Conservation (phyloP, 1,284 basidiomycete genomes). For the Cystobasidium slooffiae region DNA sequence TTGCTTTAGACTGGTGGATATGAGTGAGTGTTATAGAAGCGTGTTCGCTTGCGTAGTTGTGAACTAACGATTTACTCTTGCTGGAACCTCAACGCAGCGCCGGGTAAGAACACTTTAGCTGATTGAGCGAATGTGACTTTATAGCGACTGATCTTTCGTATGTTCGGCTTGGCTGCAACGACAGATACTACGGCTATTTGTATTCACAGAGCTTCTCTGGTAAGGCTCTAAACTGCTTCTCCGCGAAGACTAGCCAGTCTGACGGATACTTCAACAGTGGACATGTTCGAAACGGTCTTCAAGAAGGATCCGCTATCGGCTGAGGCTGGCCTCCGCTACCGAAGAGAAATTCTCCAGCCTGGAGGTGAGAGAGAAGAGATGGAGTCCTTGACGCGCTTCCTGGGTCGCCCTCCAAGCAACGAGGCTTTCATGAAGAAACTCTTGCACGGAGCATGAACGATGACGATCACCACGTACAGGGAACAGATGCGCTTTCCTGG, state of each 20-base stretch:
- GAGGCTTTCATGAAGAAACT: conserved; percentile 73
- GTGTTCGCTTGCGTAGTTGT: background rate
- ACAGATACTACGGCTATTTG: conserved; percentile 67
- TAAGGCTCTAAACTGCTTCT: background rate
- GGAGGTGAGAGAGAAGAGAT: conserved; percentile 67
- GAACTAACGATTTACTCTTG: background rate
- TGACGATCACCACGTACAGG: background rate
- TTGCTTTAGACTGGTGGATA: conserved; percentile 13
- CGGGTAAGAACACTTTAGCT: background rate
- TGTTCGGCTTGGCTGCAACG: background rate
- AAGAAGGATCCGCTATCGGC: conserved; percentile 32
- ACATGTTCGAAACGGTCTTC: conserved; percentile 37
- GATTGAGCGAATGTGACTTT: background rate
- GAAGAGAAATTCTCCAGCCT: conserved; percentile 64
- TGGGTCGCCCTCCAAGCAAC: conserved; percentile 74
- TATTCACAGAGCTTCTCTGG: conserved; percentile 39
- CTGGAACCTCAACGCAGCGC: conserved; percentile 2
- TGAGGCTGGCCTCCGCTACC: conserved; percentile 58
- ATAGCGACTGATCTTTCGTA: background rate
- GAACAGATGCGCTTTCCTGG: background rate
- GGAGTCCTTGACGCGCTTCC: conserved; percentile 69
- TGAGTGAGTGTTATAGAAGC: background rate
- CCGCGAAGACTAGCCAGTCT: background rate
- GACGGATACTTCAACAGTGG: background rate
- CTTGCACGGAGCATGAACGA: conserved; percentile 44